phyloP scores from a whole-genome alignment of 164 flowering plant genomes.

The Vitis cinerea region DNA sequence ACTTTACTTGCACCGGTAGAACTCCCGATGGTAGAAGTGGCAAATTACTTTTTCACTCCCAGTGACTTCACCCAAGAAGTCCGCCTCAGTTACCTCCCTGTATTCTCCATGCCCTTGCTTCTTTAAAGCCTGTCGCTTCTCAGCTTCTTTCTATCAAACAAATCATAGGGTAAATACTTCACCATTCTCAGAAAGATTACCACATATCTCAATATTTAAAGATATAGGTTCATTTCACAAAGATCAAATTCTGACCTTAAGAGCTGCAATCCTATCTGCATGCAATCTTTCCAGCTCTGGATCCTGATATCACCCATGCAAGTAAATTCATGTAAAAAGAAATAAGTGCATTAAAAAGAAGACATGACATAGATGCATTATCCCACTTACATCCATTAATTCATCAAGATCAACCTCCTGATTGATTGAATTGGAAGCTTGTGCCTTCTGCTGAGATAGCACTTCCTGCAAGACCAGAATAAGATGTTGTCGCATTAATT shows the following conservation, averaged over 20 bases:
- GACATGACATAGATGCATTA: neutral
- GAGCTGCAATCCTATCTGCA: slow-evolving; percentile 89
- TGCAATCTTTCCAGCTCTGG: slow-evolving; percentile 97
- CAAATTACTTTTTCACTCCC: slow-evolving; percentile 80
- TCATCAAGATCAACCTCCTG: slow-evolving; percentile 87
- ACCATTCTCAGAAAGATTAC: neutral
- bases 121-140: slow-evolving; percentile 74
- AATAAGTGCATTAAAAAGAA: neutral
- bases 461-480: slow-evolving; percentile 48
- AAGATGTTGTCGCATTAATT: no score
- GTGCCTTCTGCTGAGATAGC: slow-evolving; percentile 57
- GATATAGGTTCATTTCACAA: neutral
- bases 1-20: slow-evolving; percentile 93
- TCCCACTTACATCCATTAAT: slow-evolving; percentile 80
- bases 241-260: slow-evolving; percentile 53
- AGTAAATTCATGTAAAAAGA: neutral
- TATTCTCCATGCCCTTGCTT: slow-evolving; percentile 93
- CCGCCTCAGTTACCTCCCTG: slow-evolving; percentile 85
- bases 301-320: slow-evolving; percentile 45
- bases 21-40: slow-evolving; percentile 93
- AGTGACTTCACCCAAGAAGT: slow-evolving; percentile 92
- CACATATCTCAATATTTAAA: neutral
- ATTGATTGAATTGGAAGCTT: slow-evolving; percentile 43
- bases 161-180: slow-evolving; percentile 3
- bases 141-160: slow-evolving; percentile 75